Base-by-base conservation (phyloP, 129 eudicot species). In the Lonicera japonica region DNA sequence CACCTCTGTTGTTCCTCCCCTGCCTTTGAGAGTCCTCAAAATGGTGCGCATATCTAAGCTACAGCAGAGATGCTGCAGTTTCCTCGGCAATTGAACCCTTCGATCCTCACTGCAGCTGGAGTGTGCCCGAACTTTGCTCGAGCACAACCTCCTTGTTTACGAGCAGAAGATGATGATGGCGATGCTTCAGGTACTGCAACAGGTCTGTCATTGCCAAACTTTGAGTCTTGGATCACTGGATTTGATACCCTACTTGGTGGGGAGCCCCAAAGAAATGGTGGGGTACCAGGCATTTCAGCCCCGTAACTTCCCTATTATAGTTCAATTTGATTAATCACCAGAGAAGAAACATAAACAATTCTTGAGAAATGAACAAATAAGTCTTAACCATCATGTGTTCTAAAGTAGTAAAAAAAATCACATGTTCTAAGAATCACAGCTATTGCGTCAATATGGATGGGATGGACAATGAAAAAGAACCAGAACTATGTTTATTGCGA, bases 171-270 rank as follows among this genome's bases (percentile, higher is more conserved):
- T 21, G 82, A 24, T 25, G 87, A 75, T 54, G 73, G 73, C 0
- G 81, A 66, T 21, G 83, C 40, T 56, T 74, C 75, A 10, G 39
- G 69, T 1, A 21, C 67, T 12, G 71, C 67, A 58, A 36, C 64
- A 3, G 55, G 60, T 39, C 60, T 70, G 15, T 23, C 69, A 6
- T 50, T 64, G 13, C 83, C 69, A 47, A 85, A 85, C 17, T 79
- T 83, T 54, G 69, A 76, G 63, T 85, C 94, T 70, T 81, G 85
- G 67, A 85, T 76, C 19, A 81, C 64, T 0, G 94, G 94, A 65
- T 85, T 85, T 5, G 88, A 73, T 8, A 80, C 94, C 72, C 94
- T 67, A 61, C 67, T 59, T 0, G 94, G 94, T 39, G 94, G 94
- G 3, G 94, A 85, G 25, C 94, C 88, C 39, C 64, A 25, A 24